Evolutionary conservation across 768 basidiomycete genomes (phyloP).

Genomic region (Strobilomyces dryophilus): DNA sequence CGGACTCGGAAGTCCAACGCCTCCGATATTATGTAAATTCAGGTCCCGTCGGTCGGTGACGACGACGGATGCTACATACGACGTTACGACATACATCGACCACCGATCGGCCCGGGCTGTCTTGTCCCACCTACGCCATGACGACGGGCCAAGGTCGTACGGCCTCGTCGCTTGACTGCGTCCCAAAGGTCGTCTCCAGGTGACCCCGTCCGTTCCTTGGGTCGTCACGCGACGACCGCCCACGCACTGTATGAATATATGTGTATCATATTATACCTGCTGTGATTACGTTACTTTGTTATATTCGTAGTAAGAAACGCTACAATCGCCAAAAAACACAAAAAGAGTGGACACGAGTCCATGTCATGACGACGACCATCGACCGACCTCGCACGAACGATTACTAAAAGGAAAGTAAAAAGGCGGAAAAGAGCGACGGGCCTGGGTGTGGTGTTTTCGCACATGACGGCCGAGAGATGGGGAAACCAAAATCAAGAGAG

Average conservation of each 20-base stretch:
- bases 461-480: slow-evolving; percentile 8
- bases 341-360: background rate
- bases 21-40: no score
- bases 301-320: background rate
- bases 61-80: no score
- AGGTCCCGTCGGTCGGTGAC: no score
- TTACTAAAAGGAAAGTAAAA: background rate
- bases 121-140: no score
- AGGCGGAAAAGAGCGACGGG: slow-evolving; percentile 6
- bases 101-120: no score
- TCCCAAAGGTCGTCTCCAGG: no score
- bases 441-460: slow-evolving; percentile 10
- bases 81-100: no score
- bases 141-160: no score
- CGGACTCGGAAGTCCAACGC: no score
- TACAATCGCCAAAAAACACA: no score
- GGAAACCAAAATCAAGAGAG: slow-evolving; percentile 18
- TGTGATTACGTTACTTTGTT: slow-evolving; percentile 4
- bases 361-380: background rate
- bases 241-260: background rate
- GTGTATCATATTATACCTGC: background rate
- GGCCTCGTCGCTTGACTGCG: no score
- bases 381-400: background rate
- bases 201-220: background rate
- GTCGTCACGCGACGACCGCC: background rate